phyloP scores from a whole-genome alignment of 192 early-diverging fungal genomes.

The Entrophospora sp. region DNA sequence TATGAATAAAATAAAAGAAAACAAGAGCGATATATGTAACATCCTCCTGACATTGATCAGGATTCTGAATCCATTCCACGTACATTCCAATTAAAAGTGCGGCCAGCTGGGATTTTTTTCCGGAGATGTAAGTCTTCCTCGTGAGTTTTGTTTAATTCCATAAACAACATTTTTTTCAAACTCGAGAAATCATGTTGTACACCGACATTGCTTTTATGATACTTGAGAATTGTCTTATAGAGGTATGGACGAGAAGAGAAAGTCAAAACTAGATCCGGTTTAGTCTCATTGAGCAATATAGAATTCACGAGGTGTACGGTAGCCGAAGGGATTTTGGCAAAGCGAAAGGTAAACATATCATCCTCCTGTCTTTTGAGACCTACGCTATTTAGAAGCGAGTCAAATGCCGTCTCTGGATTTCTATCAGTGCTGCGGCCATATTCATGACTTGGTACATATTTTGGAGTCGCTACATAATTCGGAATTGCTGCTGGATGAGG shows the following conservation, averaged over 20 bases:
- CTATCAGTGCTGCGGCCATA: neutral
- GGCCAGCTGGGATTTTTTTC: neutral
- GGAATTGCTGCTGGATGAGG: slow-evolving; percentile 12
- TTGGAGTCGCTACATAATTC: too few species aligned
- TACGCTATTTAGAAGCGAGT: neutral
- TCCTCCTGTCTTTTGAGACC: neutral
- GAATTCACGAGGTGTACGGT: slow-evolving; percentile 3
- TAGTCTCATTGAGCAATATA: slow-evolving; percentile 15
- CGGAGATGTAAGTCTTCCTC: slow-evolving; percentile 4
- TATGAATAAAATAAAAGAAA: neutral
- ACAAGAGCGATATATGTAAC: neutral
- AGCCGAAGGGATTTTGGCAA: slow-evolving; percentile 6
- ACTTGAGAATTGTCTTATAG: slow-evolving; percentile 17
- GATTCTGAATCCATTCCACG: neutral
- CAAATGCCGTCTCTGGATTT: neutral
- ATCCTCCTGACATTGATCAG: neutral
- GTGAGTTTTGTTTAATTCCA: slow-evolving; percentile 12
- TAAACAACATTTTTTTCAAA: slow-evolving; percentile 17
- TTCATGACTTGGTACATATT: neutral
- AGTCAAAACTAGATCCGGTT: slow-evolving; percentile 3
- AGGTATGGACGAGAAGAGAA: slow-evolving; percentile 7
- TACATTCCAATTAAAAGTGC: slow-evolving; percentile 1
- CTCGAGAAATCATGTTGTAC: neutral
- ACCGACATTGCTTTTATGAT: slow-evolving; percentile 6
- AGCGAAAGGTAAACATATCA: slow-evolving; percentile 10